Evolutionary conservation across 2,329 filamentous ascomycete species (phyloP).

Genomic region (Venturia oleaginea): DNA sequence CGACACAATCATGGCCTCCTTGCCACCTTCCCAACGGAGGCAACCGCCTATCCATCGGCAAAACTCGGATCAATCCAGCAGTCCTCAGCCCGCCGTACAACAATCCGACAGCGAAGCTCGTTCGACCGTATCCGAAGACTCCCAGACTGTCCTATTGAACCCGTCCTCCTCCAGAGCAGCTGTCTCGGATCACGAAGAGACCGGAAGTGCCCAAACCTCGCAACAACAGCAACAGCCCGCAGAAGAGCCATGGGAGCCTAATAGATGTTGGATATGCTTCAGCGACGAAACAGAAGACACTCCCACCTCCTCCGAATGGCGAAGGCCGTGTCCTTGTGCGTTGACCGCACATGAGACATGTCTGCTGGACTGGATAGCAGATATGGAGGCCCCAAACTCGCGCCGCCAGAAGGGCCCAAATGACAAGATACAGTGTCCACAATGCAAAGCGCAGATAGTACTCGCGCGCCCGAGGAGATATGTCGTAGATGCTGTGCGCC

Average conservation of each 20-base stretch:
- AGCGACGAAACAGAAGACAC: slow-evolving; percentile 55
- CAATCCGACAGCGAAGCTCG: slow-evolving; percentile 26
- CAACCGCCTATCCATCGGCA: not conserved
- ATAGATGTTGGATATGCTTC: slow-evolving; percentile 63
- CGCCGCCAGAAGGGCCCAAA: slow-evolving; percentile 34
- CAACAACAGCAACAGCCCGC: slow-evolving; percentile 9
- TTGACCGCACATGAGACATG: slow-evolving; percentile 86
- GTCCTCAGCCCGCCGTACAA: slow-evolving; percentile 16
- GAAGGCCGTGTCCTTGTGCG: slow-evolving; percentile 82
- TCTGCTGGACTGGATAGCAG: slow-evolving; percentile 86
- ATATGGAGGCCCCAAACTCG: slow-evolving; percentile 60
- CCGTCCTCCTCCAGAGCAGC: slow-evolving; percentile 18
- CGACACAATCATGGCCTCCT: slow-evolving; percentile 4
- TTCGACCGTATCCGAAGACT: slow-evolving; percentile 35
- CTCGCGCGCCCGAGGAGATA: slow-evolving; percentile 66
- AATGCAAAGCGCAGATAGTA: slow-evolving; percentile 76
- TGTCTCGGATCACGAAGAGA: not conserved
- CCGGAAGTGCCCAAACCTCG: not conserved
- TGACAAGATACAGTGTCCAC: slow-evolving; percentile 69
- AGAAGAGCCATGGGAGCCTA: slow-evolving; percentile 23
- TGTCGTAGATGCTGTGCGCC: slow-evolving; percentile 57
- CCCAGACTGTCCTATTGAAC: slow-evolving; percentile 37
- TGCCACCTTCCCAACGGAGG: slow-evolving; percentile 9
- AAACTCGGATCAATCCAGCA: slow-evolving; percentile 8
- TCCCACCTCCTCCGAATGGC: slow-evolving; percentile 60